phyloP scores from a whole-genome alignment of 306 rosid species.

The Vigna angularis region DNA sequence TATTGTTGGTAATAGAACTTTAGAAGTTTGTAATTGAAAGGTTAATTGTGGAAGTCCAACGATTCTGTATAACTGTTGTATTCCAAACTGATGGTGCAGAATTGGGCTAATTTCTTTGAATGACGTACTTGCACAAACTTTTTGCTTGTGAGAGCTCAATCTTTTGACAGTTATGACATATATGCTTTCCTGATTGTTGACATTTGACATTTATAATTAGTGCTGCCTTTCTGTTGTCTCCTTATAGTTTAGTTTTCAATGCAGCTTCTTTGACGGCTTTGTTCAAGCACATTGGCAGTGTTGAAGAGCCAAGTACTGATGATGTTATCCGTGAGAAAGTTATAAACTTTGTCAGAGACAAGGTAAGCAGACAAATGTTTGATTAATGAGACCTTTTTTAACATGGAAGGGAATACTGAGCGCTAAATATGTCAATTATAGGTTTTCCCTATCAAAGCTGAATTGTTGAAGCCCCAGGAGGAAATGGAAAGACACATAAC shows the following conservation, averaged over 20 bases:
- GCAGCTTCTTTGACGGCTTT: conserved; percentile 93
- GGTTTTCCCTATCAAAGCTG: conserved; percentile 91
- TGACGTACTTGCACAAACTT: not conserved
- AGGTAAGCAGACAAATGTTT: conserved; percentile 56
- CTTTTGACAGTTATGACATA: conserved; percentile 3
- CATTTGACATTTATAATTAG: conserved; percentile 5
- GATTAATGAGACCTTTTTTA: conserved; percentile 26
- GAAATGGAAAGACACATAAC: conserved; percentile 99
- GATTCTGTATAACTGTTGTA: conserved; percentile 20
- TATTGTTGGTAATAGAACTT: conserved; percentile 27
- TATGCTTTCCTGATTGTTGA: conserved; percentile 9
- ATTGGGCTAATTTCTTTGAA: conserved; percentile 3
- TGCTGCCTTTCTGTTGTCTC: conserved; percentile 33
- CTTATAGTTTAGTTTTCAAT: conserved; percentile 50
- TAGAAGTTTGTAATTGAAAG: conserved; percentile 20
- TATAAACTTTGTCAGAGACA: conserved; percentile 85
- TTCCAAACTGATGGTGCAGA: conserved; percentile 13
- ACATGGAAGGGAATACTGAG: conserved; percentile 28
- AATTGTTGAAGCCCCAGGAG: conserved; percentile 89
- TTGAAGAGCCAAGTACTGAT: conserved; percentile 78
- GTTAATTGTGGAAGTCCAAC: conserved; percentile 32
- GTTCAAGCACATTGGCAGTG: conserved; percentile 90
- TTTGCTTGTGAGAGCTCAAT: not conserved
- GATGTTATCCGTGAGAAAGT: conserved; percentile 89
- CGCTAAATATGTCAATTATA: conserved; percentile 48